Percentiles rank a stretch among this genome's conserved stretches.
phyloP scores from a whole-genome alignment of 495 filamentous ascomycete species.

The Clohesyomyces aquaticus region DNA sequence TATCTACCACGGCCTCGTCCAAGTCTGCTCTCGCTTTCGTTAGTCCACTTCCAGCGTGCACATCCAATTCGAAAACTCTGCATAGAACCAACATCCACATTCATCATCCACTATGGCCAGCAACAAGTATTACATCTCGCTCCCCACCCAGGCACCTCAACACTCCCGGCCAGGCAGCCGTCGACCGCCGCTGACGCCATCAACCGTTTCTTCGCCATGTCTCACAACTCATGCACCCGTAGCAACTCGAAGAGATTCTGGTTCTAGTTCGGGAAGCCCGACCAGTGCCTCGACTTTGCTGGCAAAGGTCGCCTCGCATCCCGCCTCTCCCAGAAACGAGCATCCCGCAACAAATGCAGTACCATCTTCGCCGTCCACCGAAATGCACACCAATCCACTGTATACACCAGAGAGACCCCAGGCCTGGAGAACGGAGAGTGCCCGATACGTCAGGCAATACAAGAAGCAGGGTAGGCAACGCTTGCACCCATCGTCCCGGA shows the following conservation, averaged over 20 bases:
- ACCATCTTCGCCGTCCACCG: constrained; percentile 19
- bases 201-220: constrained; percentile 45
- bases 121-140: constrained; percentile 36
- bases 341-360: constrained; percentile 25
- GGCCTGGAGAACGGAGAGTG: constrained; percentile 34
- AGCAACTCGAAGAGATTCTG: constrained; percentile 33
- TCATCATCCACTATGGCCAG: constrained; percentile 33
- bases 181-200: constrained; percentile 45
- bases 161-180: constrained; percentile 32
- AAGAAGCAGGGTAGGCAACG: constrained; percentile 34
- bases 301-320: constrained; percentile 43
- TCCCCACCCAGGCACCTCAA: constrained; percentile 29
- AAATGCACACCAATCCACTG: constrained; percentile 25
- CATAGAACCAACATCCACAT: not conserved
- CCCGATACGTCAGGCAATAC: constrained; percentile 30
- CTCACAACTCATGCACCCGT: constrained; percentile 41
- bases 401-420: constrained; percentile 31
- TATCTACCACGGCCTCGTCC: constrained; percentile 35
- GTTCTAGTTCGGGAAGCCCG: constrained; percentile 31
- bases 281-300: constrained; percentile 43
- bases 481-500: not conserved
- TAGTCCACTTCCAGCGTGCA: constrained; percentile 12
- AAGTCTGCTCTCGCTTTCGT: constrained; percentile 12
- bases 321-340: constrained; percentile 34
- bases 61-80: constrained; percentile 7